Evolutionary conservation across 116 monocot genomes (phyloP).

Genomic region (Posidonia oceanica): DNA sequence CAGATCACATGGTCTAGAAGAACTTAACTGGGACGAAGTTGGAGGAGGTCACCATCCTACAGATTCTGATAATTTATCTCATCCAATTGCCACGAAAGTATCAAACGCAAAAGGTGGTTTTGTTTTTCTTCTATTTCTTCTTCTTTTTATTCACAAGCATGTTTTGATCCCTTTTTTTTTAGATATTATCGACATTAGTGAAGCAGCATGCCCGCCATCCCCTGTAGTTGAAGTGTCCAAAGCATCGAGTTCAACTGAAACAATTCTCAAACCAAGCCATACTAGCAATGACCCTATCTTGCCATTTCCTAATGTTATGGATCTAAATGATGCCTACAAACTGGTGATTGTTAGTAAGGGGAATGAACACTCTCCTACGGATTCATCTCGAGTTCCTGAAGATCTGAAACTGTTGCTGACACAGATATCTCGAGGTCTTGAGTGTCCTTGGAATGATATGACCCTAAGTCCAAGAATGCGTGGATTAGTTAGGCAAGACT

Average conservation of each 20-base stretch:
- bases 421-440: conserved; percentile 54
- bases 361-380: conserved; percentile 36
- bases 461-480: conserved; percentile 37
- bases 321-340: conserved; percentile 68
- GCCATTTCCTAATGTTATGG: conserved; percentile 23
- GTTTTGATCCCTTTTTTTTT: not conserved
- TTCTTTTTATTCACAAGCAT: not conserved
- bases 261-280: conserved; percentile 8
- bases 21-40: conserved; percentile 24
- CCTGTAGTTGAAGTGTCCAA: conserved; percentile 7
- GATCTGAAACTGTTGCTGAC: conserved; percentile 60
- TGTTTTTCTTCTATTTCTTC: not conserved
- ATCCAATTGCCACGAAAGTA: conserved; percentile 15
- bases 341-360: conserved; percentile 31
- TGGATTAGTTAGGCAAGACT: conserved; percentile 32
- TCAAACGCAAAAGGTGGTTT: conserved; percentile 23
- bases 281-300: conserved; percentile 14
- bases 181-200: conserved; percentile 17
- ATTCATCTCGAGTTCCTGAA: conserved; percentile 52
- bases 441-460: conserved; percentile 40
- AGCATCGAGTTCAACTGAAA: conserved; percentile 9
- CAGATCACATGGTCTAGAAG: conserved; percentile 23
- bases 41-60: not conserved
- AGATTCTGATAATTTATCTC: conserved; percentile 9
- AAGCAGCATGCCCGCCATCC: conserved; percentile 6